Evolutionary conservation across 2,329 filamentous ascomycete genomes (phyloP), one percentile per base, ranked within the genome.

Genomic region (Beauveria bassiana): DNA sequence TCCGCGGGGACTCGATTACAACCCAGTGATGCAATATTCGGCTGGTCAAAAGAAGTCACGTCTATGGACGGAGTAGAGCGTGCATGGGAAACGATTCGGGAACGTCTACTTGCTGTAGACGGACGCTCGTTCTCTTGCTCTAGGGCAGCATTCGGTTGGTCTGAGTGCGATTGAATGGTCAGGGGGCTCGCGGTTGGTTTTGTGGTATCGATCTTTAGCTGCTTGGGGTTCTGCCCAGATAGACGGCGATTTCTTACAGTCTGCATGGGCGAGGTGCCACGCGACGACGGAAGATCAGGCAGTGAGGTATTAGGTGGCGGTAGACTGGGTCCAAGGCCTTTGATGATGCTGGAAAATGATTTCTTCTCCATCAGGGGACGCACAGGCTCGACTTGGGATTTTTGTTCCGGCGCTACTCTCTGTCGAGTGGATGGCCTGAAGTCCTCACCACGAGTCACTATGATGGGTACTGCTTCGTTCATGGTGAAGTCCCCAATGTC

Each of bases 191-290:
- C 64, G n/a, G 62, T 66, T 7, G 73, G 67, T 26, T 71, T 73
- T 1, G 69, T 66, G 0, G 92, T 97, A 73, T 97, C 91, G 61
- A 98, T 97, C 75, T 92, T 96, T 56, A 98, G 78, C 69, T 93
- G 89, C 71, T 90, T 93, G 16, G 84, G 78, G 68, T 90, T 91
- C 67, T 91, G 87, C 8, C 89, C 90, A 3, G 93, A 96, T 38
- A 96, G 77, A 64, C 93, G 84, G 63, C 93, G 84, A 67, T 83
- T 90, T 59, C 90, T 84, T 57, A 96, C 89, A 46, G 86, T 80
- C 66, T 75, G 75, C 0, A 72, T 70, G 2, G 78, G 71, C 2
- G 73, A 70, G 3, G 67, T 59, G 4, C 69, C 64, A 18, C 70
- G 68, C 34, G 68, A 69, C 40, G 70, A 66, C 1, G 79, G 81